phyloP scores from a whole-genome alignment of 768 basidiomycete species.

The Mrakia blollopis region DNA sequence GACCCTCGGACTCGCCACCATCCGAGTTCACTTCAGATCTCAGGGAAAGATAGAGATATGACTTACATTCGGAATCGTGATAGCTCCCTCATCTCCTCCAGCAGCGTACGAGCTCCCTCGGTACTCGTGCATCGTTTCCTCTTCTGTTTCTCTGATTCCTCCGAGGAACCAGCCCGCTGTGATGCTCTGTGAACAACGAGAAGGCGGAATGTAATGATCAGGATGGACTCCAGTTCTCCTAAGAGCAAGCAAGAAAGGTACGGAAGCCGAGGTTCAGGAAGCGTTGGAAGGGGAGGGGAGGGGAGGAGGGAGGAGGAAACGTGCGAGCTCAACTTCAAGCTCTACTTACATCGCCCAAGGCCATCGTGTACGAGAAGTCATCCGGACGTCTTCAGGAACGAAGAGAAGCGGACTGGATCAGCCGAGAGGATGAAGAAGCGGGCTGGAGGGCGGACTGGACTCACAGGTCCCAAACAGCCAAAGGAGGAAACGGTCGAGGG shows the following conservation, averaged over 20 bases:
- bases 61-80: slow-evolving; percentile 27
- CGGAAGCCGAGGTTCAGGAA: no score
- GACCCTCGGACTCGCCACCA: background rate
- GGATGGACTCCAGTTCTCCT: no score
- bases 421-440: background rate
- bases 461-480: slow-evolving; percentile 27
- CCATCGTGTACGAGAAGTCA: slow-evolving; percentile 28
- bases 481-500: background rate
- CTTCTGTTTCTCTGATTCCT: slow-evolving; percentile 8
- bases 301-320: background rate
- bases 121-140: slow-evolving; percentile 26
- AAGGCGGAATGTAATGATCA: background rate
- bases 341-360: slow-evolving; percentile 26
- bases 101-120: slow-evolving; percentile 22
- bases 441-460: background rate
- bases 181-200: slow-evolving; percentile 1
- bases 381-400: slow-evolving; percentile 20
- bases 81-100: slow-evolving; percentile 20
- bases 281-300: background rate
- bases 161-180: slow-evolving; percentile 29
- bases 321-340: background rate
- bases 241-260: background rate
- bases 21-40: no score
- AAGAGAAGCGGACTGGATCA: background rate
- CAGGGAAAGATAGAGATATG: background rate